Evolutionary conservation across 139 green algal species (phyloP).

Genomic region (Coelastrella sp.): DNA sequence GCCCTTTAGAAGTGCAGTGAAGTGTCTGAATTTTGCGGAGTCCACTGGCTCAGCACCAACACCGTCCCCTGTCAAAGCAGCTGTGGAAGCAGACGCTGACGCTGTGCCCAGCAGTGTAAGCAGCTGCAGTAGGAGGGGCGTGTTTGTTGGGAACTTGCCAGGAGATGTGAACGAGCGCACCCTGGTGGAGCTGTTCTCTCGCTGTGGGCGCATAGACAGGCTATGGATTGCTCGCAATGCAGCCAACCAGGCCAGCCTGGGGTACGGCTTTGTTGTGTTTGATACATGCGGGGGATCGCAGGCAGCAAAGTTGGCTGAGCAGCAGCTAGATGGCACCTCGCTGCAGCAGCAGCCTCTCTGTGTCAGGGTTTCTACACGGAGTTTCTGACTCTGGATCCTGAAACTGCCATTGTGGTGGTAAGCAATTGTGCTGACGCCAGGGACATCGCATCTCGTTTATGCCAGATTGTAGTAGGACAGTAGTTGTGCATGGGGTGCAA

Average conservation of each 20-base stretch:
- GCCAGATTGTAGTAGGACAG: no score
- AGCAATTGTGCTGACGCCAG: not conserved
- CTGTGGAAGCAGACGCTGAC: not conserved
- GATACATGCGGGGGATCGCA: not conserved
- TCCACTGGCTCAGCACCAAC: conserved; percentile 28
- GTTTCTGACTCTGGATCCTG: not conserved
- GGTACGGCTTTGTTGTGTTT: conserved; percentile 48
- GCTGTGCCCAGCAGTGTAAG: not conserved
- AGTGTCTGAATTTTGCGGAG: not conserved
- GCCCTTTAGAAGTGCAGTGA: not conserved
- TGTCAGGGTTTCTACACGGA: conserved; percentile 27
- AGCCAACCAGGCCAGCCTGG: conserved; percentile 22
- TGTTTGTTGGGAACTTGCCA: conserved; percentile 51
- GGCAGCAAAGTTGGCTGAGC: not conserved
- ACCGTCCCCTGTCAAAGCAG: not conserved
- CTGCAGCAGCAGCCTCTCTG: conserved; percentile 31
- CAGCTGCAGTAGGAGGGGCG: not conserved
- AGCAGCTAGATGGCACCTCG: not conserved
- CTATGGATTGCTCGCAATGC: conserved; percentile 46
- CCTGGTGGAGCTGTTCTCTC: conserved; percentile 45
- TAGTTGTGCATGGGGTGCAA: no score
- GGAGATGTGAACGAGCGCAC: conserved; percentile 6
- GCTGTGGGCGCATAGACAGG: conserved; percentile 32
- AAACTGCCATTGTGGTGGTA: not conserved
- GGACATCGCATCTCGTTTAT: no score